phyloP scores from a whole-genome alignment of 768 basidiomycete species.

The Pisolithus albus region DNA sequence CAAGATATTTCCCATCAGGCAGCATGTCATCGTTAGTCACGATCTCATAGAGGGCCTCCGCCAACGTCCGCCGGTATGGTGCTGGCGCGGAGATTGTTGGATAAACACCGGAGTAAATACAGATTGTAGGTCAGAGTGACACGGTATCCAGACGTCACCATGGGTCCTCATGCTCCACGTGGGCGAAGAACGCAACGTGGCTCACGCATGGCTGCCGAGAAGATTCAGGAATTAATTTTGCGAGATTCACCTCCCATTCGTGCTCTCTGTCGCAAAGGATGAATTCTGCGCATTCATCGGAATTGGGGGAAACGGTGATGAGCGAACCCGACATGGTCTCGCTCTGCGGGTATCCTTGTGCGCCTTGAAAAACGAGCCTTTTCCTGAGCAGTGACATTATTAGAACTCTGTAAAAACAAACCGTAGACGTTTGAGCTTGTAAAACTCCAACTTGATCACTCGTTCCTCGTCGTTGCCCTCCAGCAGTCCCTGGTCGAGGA shows the following conservation, averaged over 20 bases:
- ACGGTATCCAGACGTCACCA: constrained; percentile 28
- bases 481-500: constrained; percentile 16
- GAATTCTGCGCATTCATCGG: constrained; percentile 33
- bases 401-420: constrained; percentile 6
- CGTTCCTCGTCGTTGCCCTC: constrained; percentile 12
- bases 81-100: too few relatives aligned
- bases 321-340: constrained; percentile 44
- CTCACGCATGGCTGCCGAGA: too few relatives aligned
- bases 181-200: constrained; percentile 30
- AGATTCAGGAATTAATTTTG: too few relatives aligned
- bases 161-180: constrained; percentile 38
- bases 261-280: too few relatives aligned
- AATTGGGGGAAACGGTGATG: constrained; percentile 42
- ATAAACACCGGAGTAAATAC: too few relatives aligned
- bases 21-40: too few relatives aligned
- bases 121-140: background rate
- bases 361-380: constrained; percentile 43
- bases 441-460: constrained; percentile 29
- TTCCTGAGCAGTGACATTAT: constrained; percentile 16
- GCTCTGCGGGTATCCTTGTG: constrained; percentile 44
- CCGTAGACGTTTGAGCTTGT: constrained; percentile 46
- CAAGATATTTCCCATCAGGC: too few relatives aligned
- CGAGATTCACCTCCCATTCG: constrained; percentile 21
- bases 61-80: too few relatives aligned
- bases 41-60: too few relatives aligned